Percentiles rank a stretch among this genome's conserved stretches.
These are phyloP conservation scores for Lachnellula willkommii DNA, from an alignment of 2,329 filamentous ascomycete species.

Conservation along the genomic window DNA sequence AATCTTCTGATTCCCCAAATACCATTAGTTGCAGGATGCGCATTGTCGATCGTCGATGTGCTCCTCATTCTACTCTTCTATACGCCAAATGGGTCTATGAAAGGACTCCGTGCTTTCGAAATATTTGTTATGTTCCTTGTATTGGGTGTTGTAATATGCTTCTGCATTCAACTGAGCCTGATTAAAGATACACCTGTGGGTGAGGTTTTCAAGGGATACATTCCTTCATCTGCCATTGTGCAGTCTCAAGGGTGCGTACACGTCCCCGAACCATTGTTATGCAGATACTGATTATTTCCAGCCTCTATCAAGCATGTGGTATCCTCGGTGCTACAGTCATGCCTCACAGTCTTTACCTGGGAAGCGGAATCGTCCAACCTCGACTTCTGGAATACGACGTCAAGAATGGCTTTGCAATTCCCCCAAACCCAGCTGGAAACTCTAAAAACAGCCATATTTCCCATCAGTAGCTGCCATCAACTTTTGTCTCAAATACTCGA, in stretches of 20 bases:
- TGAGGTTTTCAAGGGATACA: slow-evolving; percentile 59
- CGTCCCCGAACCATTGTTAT: not conserved
- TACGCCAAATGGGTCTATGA: slow-evolving; percentile 51
- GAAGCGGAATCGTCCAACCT: slow-evolving; percentile 63
- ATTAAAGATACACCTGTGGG: slow-evolving; percentile 51
- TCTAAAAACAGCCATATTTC: slow-evolving; percentile 52
- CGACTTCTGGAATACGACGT: slow-evolving; percentile 60
- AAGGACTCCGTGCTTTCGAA: slow-evolving; percentile 58
- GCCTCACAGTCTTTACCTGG: slow-evolving; percentile 64
- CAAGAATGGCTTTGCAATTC: slow-evolving; percentile 46
- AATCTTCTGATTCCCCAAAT: slow-evolving; percentile 60
- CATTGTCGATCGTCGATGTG: slow-evolving; percentile 63
- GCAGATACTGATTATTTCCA: slow-evolving; percentile 21
- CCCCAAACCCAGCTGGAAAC: slow-evolving; percentile 22
- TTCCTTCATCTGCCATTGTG: slow-evolving; percentile 55
- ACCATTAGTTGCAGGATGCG: slow-evolving; percentile 63
- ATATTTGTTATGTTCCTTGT: slow-evolving; percentile 58
- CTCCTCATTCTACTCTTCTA: slow-evolving; percentile 65
- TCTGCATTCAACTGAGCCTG: slow-evolving; percentile 62
- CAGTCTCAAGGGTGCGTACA: slow-evolving; percentile 46
- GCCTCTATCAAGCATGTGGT: slow-evolving; percentile 65
- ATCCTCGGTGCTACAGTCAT: slow-evolving; percentile 73
- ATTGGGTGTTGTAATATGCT: slow-evolving; percentile 64
- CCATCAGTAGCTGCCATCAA: slow-evolving; percentile 69
- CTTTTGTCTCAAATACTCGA: slow-evolving; percentile 68